A percentile compares a stretch with the other conserved stretches of the same genome.
phyloP scores from a whole-genome alignment of 2,329 filamentous ascomycete genomes.

The Parastagonospora nodorum region DNA sequence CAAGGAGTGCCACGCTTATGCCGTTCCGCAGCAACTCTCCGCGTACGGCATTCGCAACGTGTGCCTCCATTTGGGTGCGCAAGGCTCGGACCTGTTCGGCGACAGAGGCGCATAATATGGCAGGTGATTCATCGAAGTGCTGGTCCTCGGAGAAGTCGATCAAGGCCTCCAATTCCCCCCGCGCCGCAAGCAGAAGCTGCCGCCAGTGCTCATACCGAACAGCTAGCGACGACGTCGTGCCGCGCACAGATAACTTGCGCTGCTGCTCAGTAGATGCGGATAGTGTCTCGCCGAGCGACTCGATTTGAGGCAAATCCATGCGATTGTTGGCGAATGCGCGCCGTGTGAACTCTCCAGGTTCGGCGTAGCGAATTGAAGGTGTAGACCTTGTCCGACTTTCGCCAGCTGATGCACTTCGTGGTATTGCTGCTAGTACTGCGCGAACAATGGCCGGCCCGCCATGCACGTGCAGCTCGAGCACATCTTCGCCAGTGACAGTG shows the following conservation, averaged over 20 bases:
- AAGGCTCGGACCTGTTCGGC: constrained; percentile 67
- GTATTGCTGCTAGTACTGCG: constrained; percentile 80
- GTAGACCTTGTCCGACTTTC: constrained; percentile 6
- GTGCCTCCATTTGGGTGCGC: constrained; percentile 65
- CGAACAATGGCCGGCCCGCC: constrained; percentile 88
- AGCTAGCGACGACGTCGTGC: constrained; percentile 71
- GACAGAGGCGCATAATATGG: constrained; percentile 72
- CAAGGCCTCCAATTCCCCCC: constrained; percentile 90
- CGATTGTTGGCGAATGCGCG: constrained; percentile 87
- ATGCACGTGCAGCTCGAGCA: constrained; percentile 93
- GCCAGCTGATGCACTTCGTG: constrained; percentile 50
- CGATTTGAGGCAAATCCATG: constrained; percentile 83
- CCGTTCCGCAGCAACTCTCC: constrained; percentile 85
- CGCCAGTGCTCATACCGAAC: constrained; percentile 85
- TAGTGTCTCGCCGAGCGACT: constrained; percentile 65
- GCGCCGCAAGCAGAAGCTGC: constrained; percentile 73
- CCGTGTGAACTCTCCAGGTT: constrained; percentile 93
- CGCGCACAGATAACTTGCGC: constrained; percentile 81
- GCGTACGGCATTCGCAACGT: constrained; percentile 77
- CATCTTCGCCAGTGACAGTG: constrained; percentile 89
- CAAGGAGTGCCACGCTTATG: constrained; percentile 83
- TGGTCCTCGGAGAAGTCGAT: constrained; percentile 98
- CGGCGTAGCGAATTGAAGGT: constrained; percentile 75
- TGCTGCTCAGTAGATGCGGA: constrained; percentile 86
- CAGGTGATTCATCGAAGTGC: constrained; percentile 88